A percentile compares a stretch with the other conserved stretches of the same genome.
Evolutionary conservation across 2,329 filamentous ascomycete genomes (phyloP).

Genomic region (Calonectria hongkongensis): DNA sequence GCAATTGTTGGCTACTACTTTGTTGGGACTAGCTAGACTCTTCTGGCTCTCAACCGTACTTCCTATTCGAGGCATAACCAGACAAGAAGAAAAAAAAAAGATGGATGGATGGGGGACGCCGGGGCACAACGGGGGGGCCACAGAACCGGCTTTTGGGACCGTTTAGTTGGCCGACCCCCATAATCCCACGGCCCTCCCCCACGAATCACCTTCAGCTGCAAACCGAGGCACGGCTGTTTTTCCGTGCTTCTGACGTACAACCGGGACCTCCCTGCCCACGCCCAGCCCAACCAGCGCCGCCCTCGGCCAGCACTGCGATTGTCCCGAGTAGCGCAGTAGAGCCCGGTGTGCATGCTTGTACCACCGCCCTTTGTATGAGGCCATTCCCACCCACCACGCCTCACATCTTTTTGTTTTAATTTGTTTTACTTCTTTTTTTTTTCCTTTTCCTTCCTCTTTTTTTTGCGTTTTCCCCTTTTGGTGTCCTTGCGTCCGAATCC

Average conservation of each 20-base stretch:
- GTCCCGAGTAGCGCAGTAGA: conserved; percentile 27
- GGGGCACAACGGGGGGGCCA: not conserved
- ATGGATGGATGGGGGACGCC: not conserved
- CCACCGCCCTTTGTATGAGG: conserved; percentile 37
- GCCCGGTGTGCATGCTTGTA: conserved; percentile 13
- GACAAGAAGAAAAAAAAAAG: no score
- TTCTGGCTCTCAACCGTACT: not conserved
- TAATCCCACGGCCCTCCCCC: conserved; percentile 25
- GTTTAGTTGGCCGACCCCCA: conserved; percentile 12
- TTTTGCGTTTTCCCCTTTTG: not conserved
- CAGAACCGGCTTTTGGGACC: conserved; percentile 16
- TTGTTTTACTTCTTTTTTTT: not conserved
- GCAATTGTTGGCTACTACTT: not conserved
- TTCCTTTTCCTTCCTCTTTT: not conserved
- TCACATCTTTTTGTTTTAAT: conserved; percentile 14
- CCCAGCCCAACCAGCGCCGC: conserved; percentile 32
- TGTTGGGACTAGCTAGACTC: not conserved
- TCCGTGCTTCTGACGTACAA: conserved; percentile 33
- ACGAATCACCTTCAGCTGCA: conserved; percentile 50
- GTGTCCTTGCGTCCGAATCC: not conserved
- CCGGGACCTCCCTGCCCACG: conserved; percentile 43
- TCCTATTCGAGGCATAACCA: conserved; percentile 3
- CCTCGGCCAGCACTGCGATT: conserved; percentile 54
- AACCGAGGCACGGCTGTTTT: conserved; percentile 50
- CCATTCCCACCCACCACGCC: conserved; percentile 35